A percentile compares a stretch with the other conserved stretches of the same genome.
Evolutionary conservation across 1,139 yeast genomes (phyloP).

Genomic region (Magnusiomyces magnusii): DNA sequence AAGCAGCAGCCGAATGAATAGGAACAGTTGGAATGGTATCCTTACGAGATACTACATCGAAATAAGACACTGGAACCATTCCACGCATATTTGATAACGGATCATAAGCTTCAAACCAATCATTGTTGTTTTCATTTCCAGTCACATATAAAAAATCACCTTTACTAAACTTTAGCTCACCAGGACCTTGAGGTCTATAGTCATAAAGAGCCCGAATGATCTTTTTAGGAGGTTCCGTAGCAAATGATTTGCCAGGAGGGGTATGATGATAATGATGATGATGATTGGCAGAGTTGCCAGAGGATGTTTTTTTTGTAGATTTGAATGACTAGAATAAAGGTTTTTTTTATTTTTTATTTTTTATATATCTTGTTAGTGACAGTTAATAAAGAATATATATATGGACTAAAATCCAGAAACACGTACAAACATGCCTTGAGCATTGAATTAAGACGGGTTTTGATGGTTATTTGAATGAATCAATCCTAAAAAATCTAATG

Average conservation of each 20-base stretch:
- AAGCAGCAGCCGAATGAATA: constrained; percentile 17
- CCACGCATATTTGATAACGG: constrained; percentile 75
- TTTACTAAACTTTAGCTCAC: constrained; percentile 65
- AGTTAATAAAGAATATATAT: background rate
- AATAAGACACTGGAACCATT: constrained; percentile 78
- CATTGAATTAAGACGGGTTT: background rate
- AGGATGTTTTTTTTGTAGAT: background rate
- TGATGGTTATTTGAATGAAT: background rate
- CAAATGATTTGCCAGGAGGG: constrained; percentile 18
- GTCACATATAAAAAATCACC: constrained; percentile 89
- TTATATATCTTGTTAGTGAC: too few relatives aligned
- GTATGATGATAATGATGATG: background rate
- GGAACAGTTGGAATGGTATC: constrained; percentile 39
- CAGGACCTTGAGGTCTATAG: constrained; percentile 72
- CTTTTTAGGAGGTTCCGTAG: constrained; percentile 51
- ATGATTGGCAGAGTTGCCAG: background rate
- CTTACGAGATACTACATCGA: constrained; percentile 65
- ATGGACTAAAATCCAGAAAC: background rate
- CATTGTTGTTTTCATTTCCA: constrained; percentile 51
- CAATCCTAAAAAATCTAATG: background rate
- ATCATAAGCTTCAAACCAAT: constrained; percentile 86
- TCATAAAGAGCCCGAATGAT: constrained; percentile 78
- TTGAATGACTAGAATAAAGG: background rate
- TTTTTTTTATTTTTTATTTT: background rate
- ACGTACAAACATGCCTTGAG: background rate